Conservation (phyloP, 306 rosid genomes). For the Prunus mume region DNA sequence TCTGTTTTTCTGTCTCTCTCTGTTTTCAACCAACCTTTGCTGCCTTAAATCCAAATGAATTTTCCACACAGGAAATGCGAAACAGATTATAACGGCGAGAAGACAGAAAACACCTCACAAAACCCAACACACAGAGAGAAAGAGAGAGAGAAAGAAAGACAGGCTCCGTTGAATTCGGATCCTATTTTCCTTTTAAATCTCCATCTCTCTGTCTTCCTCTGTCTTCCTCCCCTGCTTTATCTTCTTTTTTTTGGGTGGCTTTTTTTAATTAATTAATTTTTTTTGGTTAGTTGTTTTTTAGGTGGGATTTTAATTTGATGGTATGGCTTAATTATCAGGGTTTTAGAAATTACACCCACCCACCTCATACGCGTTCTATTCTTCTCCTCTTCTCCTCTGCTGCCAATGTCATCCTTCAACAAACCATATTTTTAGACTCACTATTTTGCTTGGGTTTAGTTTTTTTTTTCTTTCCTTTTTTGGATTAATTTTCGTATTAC, state of each 20-base stretch:
- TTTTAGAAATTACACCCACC: no score
- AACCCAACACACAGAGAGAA: background rate
- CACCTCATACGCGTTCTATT: no score
- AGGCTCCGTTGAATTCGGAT: conserved; percentile 48
- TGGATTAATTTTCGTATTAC: background rate
- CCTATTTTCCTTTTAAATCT: conserved; percentile 28
- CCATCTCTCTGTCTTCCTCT: conserved; percentile 20
- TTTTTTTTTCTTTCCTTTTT: background rate
- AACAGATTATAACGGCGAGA: background rate
- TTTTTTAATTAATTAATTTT: background rate
- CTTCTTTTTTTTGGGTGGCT: background rate
- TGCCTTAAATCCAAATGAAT: background rate
- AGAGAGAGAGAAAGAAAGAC: background rate
- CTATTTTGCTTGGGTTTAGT: background rate
- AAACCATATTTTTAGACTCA: background rate
- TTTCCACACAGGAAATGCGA: background rate
- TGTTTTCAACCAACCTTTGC: background rate
- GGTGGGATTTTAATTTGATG: background rate
- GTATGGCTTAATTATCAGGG: background rate
- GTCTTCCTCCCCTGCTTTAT: conserved; percentile 7
- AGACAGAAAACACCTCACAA: background rate
- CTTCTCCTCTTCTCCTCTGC: no score
- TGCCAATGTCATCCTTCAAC: no score
- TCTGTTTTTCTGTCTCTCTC: background rate
- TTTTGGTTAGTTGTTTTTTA: background rate